Percentiles rank a stretch among this genome's conserved stretches.
phyloP scores from a whole-genome alignment of 129 eudicot species.

The Flaveria robusta region DNA sequence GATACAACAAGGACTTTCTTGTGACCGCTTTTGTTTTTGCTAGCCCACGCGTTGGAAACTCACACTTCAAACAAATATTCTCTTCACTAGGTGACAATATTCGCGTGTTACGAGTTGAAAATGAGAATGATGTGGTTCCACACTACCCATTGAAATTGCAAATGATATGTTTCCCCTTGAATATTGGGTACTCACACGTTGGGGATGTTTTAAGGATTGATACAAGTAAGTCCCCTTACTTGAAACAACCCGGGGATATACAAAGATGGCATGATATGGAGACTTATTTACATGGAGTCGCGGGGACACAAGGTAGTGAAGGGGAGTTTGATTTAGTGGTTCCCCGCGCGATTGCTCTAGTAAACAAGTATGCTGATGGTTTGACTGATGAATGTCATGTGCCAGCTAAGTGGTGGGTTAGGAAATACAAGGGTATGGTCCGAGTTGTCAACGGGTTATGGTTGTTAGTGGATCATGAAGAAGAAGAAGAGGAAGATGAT shows the following conservation, averaged over 20 bases:
- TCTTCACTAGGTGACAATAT: conserved; percentile 30
- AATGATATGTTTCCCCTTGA: conserved; percentile 60
- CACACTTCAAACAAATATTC: conserved; percentile 34
- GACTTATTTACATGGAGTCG: conserved; percentile 81
- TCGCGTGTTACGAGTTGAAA: conserved; percentile 51
- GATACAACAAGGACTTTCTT: conserved; percentile 49
- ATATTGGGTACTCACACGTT: conserved; percentile 63
- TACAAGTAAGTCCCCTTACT: conserved; percentile 56
- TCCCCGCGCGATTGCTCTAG: conserved; percentile 54
- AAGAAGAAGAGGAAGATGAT: conserved; percentile 18
- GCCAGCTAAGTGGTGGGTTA: conserved; percentile 67
- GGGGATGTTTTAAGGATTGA: conserved; percentile 65
- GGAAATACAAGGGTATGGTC: conserved; percentile 76
- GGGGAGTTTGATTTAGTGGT: conserved; percentile 62
- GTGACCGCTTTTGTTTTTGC: conserved; percentile 84
- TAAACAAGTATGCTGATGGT: conserved; percentile 58
- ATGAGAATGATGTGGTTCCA: conserved; percentile 19
- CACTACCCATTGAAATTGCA: conserved; percentile 5
- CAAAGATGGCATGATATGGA: conserved; percentile 73
- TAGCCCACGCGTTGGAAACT: conserved; percentile 81
- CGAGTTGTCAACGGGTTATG: conserved; percentile 68
- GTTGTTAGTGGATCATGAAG: conserved; percentile 67
- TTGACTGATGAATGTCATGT: conserved; percentile 66
- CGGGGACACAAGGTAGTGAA: conserved; percentile 65
- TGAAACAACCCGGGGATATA: conserved; percentile 64